Percentiles rank a stretch among this genome's conserved stretches.
Evolutionary conservation across 805 yeast genomes (phyloP).

Genomic region (Candida qinlingensis): DNA sequence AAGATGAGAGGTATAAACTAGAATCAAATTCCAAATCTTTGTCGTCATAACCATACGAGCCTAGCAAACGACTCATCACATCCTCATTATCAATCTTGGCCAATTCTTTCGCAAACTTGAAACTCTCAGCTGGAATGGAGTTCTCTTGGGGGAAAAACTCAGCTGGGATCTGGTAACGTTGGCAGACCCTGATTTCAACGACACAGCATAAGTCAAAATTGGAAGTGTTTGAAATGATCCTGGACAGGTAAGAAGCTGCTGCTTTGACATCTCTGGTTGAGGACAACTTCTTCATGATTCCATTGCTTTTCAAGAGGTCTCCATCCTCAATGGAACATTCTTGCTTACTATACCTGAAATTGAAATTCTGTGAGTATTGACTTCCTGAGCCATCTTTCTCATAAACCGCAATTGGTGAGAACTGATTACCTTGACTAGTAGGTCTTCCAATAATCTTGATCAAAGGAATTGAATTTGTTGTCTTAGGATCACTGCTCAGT

Average conservation of each 20-base stretch:
- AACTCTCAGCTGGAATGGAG: constrained; percentile 40
- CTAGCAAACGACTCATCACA: constrained; percentile 41
- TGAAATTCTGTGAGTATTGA: constrained; percentile 47
- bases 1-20: constrained; percentile 37
- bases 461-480: constrained; percentile 7
- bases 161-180: constrained; percentile 35
- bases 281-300: constrained; percentile 32
- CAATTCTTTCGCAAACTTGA: constrained; percentile 34
- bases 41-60: constrained; percentile 30
- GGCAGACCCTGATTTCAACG: constrained; percentile 46
- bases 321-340: constrained; percentile 16
- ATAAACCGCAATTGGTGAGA: constrained; percentile 36
- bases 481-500: constrained; percentile 3
- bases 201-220: constrained; percentile 42
- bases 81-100: constrained; percentile 33
- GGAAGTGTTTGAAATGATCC: constrained; percentile 30
- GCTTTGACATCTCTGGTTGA: constrained; percentile 35
- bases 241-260: constrained; percentile 39
- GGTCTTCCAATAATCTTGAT: constrained; percentile 48
- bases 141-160: constrained; percentile 41
- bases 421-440: constrained; percentile 37
- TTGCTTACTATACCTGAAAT: constrained; percentile 36
- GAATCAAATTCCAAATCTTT: constrained; percentile 27
- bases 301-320: constrained; percentile 27
- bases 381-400: constrained; percentile 64